Percentiles rank a stretch among this genome's conserved stretches.
Evolutionary conservation across 352 stramenopile species (phyloP).

Genomic region (Pilasporangium apinafurcum): DNA sequence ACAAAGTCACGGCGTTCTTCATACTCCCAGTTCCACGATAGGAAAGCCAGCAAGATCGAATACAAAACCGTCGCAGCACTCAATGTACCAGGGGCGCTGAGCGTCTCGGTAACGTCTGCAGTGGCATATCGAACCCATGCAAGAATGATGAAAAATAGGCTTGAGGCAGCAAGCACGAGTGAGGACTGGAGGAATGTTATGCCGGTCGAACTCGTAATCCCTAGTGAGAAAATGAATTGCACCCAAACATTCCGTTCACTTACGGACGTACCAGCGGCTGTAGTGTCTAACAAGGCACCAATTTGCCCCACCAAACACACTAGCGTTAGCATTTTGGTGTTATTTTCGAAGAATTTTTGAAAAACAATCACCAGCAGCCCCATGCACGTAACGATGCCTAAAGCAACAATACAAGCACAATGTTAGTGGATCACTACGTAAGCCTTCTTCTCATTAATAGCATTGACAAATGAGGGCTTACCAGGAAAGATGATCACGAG

Average conservation of each 20-base stretch:
- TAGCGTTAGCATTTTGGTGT: slow-evolving; percentile 38
- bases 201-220: slow-evolving; percentile 76
- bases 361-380: slow-evolving; percentile 63
- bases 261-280: slow-evolving; percentile 59
- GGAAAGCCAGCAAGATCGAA: slow-evolving; percentile 71
- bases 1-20: slow-evolving; percentile 84
- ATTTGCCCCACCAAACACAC: slow-evolving; percentile 73
- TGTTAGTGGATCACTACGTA: no score
- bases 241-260: slow-evolving; percentile 83
- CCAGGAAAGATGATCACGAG: slow-evolving; percentile 78
- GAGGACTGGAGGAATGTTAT: slow-evolving; percentile 69
- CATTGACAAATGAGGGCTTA: slow-evolving; percentile 3
- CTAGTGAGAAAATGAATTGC: slow-evolving; percentile 82
- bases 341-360: slow-evolving; percentile 47
- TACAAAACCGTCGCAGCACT: slow-evolving; percentile 69
- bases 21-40: slow-evolving; percentile 87
- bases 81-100: slow-evolving; percentile 64
- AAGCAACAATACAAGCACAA: not conserved
- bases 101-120: slow-evolving; percentile 14
- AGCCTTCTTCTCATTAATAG: no score
- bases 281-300: slow-evolving; percentile 69
- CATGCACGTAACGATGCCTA: slow-evolving; percentile 70
- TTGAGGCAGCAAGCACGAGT: slow-evolving; percentile 43
- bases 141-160: slow-evolving; percentile 71
- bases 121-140: slow-evolving; percentile 56